Evolutionary conservation across 1,284 basidiomycete genomes (phyloP).

Genomic region (Cryptococcus jaspeensis): DNA sequence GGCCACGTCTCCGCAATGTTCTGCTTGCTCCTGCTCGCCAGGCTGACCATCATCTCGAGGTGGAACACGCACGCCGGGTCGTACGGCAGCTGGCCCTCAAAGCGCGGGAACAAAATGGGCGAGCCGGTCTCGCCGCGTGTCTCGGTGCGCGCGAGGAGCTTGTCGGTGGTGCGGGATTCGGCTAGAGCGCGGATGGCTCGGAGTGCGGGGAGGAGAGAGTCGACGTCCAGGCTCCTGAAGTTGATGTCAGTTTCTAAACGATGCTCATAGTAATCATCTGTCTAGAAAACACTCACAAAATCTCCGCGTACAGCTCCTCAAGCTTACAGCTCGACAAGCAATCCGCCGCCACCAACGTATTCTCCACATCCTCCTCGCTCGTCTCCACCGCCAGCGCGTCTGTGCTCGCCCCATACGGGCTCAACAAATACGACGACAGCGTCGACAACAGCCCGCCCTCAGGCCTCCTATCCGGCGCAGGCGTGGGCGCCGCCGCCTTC

Average conservation of each 20-base stretch:
- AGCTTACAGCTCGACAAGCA: slow-evolving; percentile 91
- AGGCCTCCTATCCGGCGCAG: slow-evolving; percentile 63
- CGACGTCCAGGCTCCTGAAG: slow-evolving; percentile 67
- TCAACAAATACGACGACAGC: slow-evolving; percentile 93
- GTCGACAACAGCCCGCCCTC: slow-evolving; percentile 91
- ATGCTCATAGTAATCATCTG: not conserved
- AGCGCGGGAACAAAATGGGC: slow-evolving; percentile 20
- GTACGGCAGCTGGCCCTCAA: slow-evolving; percentile 67
- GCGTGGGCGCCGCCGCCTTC: slow-evolving; percentile 65
- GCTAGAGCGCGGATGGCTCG: slow-evolving; percentile 85
- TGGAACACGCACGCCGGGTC: slow-evolving; percentile 93
- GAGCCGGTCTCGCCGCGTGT: slow-evolving; percentile 37
- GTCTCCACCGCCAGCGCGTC: slow-evolving; percentile 70
- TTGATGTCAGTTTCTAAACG: slow-evolving; percentile 5
- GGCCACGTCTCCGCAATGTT: slow-evolving; percentile 89
- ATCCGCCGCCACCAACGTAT: slow-evolving; percentile 90
- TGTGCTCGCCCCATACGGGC: slow-evolving; percentile 75
- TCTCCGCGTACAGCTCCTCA: slow-evolving; percentile 90
- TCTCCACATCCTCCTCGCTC: slow-evolving; percentile 86
- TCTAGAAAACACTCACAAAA: slow-evolving; percentile 62
- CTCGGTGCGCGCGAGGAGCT: slow-evolving; percentile 56
- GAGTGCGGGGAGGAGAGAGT: slow-evolving; percentile 76
- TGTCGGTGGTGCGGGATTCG: slow-evolving; percentile 55
- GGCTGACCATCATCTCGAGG: slow-evolving; percentile 88
- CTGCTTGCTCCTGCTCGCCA: slow-evolving; percentile 70